phyloP scores from a whole-genome alignment of 257 asterid genomes.

The Solanum pimpinellifolium region DNA sequence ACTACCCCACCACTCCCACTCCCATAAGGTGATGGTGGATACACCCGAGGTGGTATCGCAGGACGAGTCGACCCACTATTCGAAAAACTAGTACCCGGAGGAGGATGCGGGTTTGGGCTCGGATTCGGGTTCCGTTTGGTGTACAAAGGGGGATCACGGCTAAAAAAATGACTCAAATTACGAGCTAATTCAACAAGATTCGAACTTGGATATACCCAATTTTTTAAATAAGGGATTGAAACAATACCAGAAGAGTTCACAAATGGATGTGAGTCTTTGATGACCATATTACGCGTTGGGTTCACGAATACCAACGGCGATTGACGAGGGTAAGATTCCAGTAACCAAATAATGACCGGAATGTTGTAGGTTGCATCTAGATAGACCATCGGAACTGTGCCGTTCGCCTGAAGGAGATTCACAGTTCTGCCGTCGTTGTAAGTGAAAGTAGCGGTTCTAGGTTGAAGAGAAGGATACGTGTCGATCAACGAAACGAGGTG shows the following conservation, averaged over 20 bases:
- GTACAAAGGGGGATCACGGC: slow-evolving; percentile 81
- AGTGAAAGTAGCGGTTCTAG: slow-evolving; percentile 65
- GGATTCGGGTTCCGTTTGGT: slow-evolving; percentile 29
- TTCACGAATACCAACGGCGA: slow-evolving; percentile 80
- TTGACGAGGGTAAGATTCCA: slow-evolving; percentile 84
- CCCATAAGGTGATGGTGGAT: slow-evolving; percentile 63
- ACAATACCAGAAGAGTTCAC: slow-evolving; percentile 85
- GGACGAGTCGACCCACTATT: slow-evolving; percentile 37
- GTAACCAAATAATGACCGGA: slow-evolving; percentile 75
- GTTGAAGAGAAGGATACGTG: slow-evolving; percentile 56
- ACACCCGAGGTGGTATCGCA: slow-evolving; percentile 57
- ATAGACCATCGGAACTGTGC: slow-evolving; percentile 71
- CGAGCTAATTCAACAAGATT: slow-evolving; percentile 59
- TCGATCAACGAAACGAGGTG: slow-evolving; percentile 58
- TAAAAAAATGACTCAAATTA: slow-evolving; percentile 48
- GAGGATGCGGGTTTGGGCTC: slow-evolving; percentile 7
- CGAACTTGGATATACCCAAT: slow-evolving; percentile 82
- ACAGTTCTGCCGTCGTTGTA: slow-evolving; percentile 95
- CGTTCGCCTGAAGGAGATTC: slow-evolving; percentile 78
- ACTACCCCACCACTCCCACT: background rate
- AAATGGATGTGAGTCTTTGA: slow-evolving; percentile 69
- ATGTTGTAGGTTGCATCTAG: slow-evolving; percentile 73
- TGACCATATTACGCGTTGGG: slow-evolving; percentile 82
- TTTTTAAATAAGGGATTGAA: slow-evolving; percentile 54
- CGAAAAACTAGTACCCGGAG: background rate